A percentile compares a stretch with the other conserved stretches of the same genome.
Evolutionary conservation across 768 basidiomycete species (phyloP).

Genomic region (Lactarius akahatsu): DNA sequence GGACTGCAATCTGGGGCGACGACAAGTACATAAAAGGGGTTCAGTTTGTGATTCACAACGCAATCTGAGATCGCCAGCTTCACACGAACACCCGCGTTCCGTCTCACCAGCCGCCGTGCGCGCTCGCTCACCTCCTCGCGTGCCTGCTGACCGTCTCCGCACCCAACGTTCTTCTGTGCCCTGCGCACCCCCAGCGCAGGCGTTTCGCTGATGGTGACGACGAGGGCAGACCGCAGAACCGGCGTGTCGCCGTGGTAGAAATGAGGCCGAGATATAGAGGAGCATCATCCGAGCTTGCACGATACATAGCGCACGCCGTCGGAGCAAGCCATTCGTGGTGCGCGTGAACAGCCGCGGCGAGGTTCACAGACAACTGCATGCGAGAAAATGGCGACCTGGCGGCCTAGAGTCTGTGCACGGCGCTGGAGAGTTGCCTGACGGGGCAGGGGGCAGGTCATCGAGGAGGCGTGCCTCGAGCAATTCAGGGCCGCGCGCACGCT

Average conservation of each 20-base stretch:
- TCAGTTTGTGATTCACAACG: too few species aligned
- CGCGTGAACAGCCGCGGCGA: slow-evolving; percentile 40
- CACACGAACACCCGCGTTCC: slow-evolving; percentile 50
- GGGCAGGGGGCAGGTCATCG: slow-evolving; percentile 72
- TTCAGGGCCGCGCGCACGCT: too few species aligned
- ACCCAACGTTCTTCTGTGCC: slow-evolving; percentile 74
- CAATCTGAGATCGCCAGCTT: too few species aligned
- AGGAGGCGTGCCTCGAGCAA: slow-evolving; percentile 84
- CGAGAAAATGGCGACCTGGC: slow-evolving; percentile 66
- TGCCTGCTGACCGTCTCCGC: slow-evolving; percentile 78
- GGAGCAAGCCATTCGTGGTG: slow-evolving; percentile 67
- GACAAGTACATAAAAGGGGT: too few species aligned
- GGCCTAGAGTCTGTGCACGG: slow-evolving; percentile 57
- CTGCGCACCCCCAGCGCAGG: slow-evolving; percentile 57
- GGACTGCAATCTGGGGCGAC: too few species aligned
- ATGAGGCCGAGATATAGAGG: too few species aligned
- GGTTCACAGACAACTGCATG: slow-evolving; percentile 49
- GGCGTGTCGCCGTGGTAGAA: slow-evolving; percentile 44
- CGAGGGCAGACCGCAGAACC: slow-evolving; percentile 29
- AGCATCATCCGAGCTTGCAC: slow-evolving; percentile 41
- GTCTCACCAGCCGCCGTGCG: slow-evolving; percentile 54
- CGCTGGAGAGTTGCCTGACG: slow-evolving; percentile 63
- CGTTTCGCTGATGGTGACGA: slow-evolving; percentile 58
- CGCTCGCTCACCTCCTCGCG: slow-evolving; percentile 75
- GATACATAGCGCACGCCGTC: not conserved